Conservation (phyloP, 495 filamentous ascomycete species). For the Neurospora sublineolata region DNA sequence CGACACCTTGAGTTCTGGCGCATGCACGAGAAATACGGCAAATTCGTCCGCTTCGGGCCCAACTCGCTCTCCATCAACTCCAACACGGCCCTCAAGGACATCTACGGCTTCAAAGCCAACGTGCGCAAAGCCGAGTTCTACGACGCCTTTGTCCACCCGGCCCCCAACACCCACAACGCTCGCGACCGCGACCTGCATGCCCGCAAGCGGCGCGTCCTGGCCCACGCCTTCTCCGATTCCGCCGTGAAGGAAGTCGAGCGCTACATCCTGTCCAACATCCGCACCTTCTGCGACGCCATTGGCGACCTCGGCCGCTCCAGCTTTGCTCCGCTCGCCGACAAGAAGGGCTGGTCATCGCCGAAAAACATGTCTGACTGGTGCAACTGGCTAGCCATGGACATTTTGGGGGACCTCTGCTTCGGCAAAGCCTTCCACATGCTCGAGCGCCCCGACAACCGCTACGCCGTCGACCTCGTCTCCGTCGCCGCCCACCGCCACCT, state of each 20-base stretch:
- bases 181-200: constrained; percentile 50
- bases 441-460: constrained; percentile 44
- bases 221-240: constrained; percentile 49
- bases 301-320: constrained; percentile 24
- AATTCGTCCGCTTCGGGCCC: constrained; percentile 48
- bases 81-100: constrained; percentile 43
- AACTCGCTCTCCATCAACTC: constrained; percentile 50
- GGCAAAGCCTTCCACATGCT: constrained; percentile 65
- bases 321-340: constrained; percentile 13
- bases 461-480: constrained; percentile 44
- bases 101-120: constrained; percentile 50
- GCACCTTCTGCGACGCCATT: constrained; percentile 39
- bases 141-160: constrained; percentile 47
- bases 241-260: constrained; percentile 47
- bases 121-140: constrained; percentile 56
- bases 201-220: constrained; percentile 51
- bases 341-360: constrained; percentile 32
- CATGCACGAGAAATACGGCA: constrained; percentile 47
- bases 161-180: constrained; percentile 47
- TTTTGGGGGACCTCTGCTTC: constrained; percentile 60
- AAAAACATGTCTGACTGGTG: constrained; percentile 52
- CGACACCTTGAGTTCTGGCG: constrained; percentile 47
- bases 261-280: constrained; percentile 43
- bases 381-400: constrained; percentile 60
- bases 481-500: constrained; percentile 44